Percentiles rank a stretch among this genome's conserved stretches.
Conservation (phyloP, 2,329 filamentous ascomycete species). For the Apiospora phragmitis region DNA sequence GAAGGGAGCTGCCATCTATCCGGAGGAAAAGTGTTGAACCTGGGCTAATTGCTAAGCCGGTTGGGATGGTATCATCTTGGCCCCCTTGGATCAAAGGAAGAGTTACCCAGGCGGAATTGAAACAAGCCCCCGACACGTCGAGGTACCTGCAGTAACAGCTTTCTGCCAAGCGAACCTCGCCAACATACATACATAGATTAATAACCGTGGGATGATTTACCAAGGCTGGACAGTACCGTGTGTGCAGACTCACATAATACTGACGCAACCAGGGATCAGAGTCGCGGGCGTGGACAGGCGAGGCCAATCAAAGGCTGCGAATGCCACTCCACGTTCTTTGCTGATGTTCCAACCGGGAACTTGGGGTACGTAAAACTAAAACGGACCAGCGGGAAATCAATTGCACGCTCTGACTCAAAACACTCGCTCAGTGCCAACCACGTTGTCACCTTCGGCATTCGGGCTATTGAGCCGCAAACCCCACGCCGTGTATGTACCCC, state of each 20-base stretch:
- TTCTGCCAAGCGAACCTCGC: conserved; percentile 1
- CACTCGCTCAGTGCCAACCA: background rate
- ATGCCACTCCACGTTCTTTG: conserved; percentile 9
- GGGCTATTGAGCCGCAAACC: conserved; percentile 9
- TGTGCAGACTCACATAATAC: background rate
- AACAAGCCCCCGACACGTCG: background rate
- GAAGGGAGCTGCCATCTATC: background rate
- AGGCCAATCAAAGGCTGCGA: conserved; percentile 1
- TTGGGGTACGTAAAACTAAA: background rate
- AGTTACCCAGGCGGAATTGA: background rate
- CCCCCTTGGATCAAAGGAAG: background rate
- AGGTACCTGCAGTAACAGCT: conserved; percentile 7
- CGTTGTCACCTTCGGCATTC: conserved; percentile 7
- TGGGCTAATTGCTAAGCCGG: background rate
- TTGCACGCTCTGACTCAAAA: background rate
- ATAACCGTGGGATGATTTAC: background rate
- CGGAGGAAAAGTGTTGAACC: background rate
- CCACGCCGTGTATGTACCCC: background rate
- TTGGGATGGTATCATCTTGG: background rate
- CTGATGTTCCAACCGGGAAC: conserved; percentile 7
- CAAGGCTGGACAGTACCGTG: background rate
- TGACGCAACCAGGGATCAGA: conserved; percentile 4
- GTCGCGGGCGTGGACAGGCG: background rate
- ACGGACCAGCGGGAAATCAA: conserved; percentile 4
- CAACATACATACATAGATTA: background rate